Conservation (phyloP, 139 green algal species). For the Ulvella scutata region DNA sequence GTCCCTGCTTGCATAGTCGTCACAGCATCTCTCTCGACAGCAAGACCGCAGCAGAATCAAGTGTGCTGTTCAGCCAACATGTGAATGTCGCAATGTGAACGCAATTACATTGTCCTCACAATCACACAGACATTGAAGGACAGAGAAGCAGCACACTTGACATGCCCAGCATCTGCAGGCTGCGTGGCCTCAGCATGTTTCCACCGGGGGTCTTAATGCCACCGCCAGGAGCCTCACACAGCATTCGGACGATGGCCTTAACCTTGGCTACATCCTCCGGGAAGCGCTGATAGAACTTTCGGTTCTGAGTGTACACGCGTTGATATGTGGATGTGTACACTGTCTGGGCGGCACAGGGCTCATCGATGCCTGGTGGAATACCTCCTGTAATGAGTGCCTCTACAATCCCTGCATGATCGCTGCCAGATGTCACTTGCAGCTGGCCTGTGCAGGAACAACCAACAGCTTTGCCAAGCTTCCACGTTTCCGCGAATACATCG, state of each 20-base stretch:
- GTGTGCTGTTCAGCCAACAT: too few relatives aligned
- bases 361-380: constrained; percentile 44
- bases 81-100: too few relatives aligned
- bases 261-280: constrained; percentile 18
- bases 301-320: constrained; percentile 53
- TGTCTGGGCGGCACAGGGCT: constrained; percentile 37
- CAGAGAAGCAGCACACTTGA: background rate
- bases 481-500: too few relatives aligned
- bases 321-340: constrained; percentile 45
- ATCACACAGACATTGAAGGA: background rate
- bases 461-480: too few relatives aligned
- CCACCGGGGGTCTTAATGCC: constrained; percentile 39
- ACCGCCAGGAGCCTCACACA: constrained; percentile 9
- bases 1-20: too few relatives aligned
- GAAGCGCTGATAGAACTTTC: constrained; percentile 72
- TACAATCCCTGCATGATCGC: constrained; percentile 23
- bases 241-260: background rate
- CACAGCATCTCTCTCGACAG: too few relatives aligned
- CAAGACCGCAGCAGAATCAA: too few relatives aligned
- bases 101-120: too few relatives aligned
- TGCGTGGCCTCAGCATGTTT: constrained; percentile 42
- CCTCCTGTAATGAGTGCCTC: constrained; percentile 63
- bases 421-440: too few relatives aligned
- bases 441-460: too few relatives aligned
- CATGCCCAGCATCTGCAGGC: background rate